Conservation (phyloP, 176 grass and related monocot genomes). For the Puya raimondii region DNA sequence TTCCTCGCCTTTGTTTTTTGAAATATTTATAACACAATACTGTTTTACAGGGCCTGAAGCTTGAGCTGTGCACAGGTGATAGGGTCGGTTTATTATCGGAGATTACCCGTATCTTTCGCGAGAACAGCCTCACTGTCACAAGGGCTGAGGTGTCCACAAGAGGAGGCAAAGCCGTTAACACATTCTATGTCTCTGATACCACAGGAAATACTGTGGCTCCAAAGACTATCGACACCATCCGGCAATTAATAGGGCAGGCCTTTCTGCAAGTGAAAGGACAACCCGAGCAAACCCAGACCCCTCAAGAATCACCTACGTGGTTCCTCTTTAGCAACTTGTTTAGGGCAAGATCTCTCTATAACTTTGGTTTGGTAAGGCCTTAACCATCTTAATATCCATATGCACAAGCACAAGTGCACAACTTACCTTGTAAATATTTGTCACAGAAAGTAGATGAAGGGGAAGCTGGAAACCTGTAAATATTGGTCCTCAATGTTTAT, state of each 20-base stretch:
- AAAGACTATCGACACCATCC: constrained; percentile 65
- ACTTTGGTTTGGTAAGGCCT: constrained; percentile 37
- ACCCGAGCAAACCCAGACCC: constrained; percentile 24
- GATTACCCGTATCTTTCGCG: constrained; percentile 76
- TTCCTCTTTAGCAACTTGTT: constrained; percentile 66
- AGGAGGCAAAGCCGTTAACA: constrained; percentile 54
- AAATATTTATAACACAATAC: constrained; percentile 4
- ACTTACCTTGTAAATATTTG: constrained; percentile 1
- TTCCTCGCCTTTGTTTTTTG: neutral
- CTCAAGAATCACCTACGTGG: constrained; percentile 49
- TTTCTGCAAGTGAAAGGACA: constrained; percentile 61
- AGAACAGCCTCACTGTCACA: constrained; percentile 64
- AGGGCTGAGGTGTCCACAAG: constrained; percentile 72
- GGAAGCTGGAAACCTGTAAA: neutral
- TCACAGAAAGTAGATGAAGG: neutral
- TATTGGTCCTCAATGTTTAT: neutral
- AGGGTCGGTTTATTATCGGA: constrained; percentile 63
- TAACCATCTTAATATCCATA: constrained; percentile 5
- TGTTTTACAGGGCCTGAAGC: constrained; percentile 53
- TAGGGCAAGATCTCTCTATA: constrained; percentile 47
- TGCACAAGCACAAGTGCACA: too few species aligned
- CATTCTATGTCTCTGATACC: constrained; percentile 57
- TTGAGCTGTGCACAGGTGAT: constrained; percentile 67
- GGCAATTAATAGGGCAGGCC: constrained; percentile 53
- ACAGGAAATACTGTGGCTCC: constrained; percentile 43